Evolutionary conservation across 495 filamentous ascomycete genomes (phyloP).

Genomic region (Physcia stellaris): DNA sequence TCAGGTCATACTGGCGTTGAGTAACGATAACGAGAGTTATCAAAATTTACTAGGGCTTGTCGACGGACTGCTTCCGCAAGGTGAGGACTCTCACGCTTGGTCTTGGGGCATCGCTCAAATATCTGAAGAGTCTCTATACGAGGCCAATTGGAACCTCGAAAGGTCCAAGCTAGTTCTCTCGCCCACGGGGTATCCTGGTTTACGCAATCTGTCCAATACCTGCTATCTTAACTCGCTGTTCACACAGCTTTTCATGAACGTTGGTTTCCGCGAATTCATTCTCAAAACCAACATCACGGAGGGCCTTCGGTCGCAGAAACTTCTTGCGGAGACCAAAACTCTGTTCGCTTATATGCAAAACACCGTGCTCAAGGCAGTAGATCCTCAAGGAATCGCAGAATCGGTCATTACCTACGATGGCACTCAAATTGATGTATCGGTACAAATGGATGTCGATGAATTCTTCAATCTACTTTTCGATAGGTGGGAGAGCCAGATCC

Average conservation of each 20-base stretch:
- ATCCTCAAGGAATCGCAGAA: slow-evolving; percentile 57
- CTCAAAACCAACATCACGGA: slow-evolving; percentile 47
- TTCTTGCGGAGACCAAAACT: slow-evolving; percentile 64
- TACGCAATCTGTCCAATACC: slow-evolving; percentile 86
- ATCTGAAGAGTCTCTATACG: slow-evolving; percentile 37
- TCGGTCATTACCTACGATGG: slow-evolving; percentile 76
- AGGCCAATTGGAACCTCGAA: slow-evolving; percentile 46
- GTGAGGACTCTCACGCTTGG: slow-evolving; percentile 17
- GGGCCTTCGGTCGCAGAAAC: slow-evolving; percentile 39
- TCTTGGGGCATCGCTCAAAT: slow-evolving; percentile 15
- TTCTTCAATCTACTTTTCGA: slow-evolving; percentile 93
- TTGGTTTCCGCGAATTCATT: slow-evolving; percentile 76
- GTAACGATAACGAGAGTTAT: slow-evolving; percentile 41
- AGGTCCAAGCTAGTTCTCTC: slow-evolving; percentile 56
- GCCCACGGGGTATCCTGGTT: slow-evolving; percentile 63
- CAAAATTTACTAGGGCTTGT: slow-evolving; percentile 37
- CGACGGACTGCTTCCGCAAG: slow-evolving; percentile 35
- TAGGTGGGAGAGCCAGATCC: slow-evolving; percentile 75
- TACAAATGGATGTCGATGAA: slow-evolving; percentile 97
- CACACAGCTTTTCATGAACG: slow-evolving; percentile 95
- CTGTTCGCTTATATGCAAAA: slow-evolving; percentile 83
- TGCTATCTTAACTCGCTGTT: slow-evolving; percentile 96
- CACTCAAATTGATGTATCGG: slow-evolving; percentile 65
- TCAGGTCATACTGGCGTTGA: slow-evolving; percentile 44
- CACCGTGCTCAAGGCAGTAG: slow-evolving; percentile 54